phyloP scores from a whole-genome alignment of 1,139 yeast species.

The Meyerozyma guilliermondii region DNA sequence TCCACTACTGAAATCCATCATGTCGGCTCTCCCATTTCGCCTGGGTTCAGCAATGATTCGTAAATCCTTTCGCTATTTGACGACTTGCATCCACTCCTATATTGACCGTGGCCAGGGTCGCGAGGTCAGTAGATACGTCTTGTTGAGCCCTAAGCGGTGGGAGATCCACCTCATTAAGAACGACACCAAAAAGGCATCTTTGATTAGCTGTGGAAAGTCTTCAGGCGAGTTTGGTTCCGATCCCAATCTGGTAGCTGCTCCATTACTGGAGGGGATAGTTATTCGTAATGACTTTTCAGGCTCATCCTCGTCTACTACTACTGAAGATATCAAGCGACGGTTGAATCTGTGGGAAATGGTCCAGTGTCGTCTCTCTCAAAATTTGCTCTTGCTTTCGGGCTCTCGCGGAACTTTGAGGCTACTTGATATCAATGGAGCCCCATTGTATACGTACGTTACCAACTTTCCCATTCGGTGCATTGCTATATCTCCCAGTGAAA shows the following conservation, averaged over 20 bases:
- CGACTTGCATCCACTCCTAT: slow-evolving; percentile 55
- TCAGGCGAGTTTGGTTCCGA: slow-evolving; percentile 61
- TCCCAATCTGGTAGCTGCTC: slow-evolving; percentile 23
- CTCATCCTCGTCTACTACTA: slow-evolving; percentile 12
- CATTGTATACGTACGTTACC: slow-evolving; percentile 64
- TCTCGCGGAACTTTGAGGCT: slow-evolving; percentile 68
- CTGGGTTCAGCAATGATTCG: slow-evolving; percentile 31
- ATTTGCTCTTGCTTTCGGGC: slow-evolving; percentile 64
- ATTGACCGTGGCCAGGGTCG: slow-evolving; percentile 29
- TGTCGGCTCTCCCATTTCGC: slow-evolving; percentile 22
- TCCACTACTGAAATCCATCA: slow-evolving; percentile 48
- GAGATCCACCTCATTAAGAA: slow-evolving; percentile 55
- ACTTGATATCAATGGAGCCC: slow-evolving; percentile 58
- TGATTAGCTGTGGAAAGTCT: slow-evolving; percentile 64
- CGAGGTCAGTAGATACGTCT: slow-evolving; percentile 56
- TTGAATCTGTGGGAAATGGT: slow-evolving; percentile 58
- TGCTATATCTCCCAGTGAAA: slow-evolving; percentile 61
- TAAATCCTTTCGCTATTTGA: slow-evolving; percentile 43
- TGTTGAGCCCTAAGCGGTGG: slow-evolving; percentile 67
- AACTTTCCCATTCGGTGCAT: slow-evolving; percentile 77
- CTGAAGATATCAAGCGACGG: slow-evolving; percentile 22
- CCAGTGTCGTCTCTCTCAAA: slow-evolving; percentile 58
- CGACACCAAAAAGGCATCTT: slow-evolving; percentile 45
- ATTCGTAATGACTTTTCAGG: slow-evolving; percentile 31
- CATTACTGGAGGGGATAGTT: slow-evolving; percentile 18